Percentiles rank a stretch among this genome's conserved stretches.
These are phyloP conservation scores for Luffa aegyptiaca DNA, from an alignment of 306 rosid genomes.

Conservation along the genomic window DNA sequence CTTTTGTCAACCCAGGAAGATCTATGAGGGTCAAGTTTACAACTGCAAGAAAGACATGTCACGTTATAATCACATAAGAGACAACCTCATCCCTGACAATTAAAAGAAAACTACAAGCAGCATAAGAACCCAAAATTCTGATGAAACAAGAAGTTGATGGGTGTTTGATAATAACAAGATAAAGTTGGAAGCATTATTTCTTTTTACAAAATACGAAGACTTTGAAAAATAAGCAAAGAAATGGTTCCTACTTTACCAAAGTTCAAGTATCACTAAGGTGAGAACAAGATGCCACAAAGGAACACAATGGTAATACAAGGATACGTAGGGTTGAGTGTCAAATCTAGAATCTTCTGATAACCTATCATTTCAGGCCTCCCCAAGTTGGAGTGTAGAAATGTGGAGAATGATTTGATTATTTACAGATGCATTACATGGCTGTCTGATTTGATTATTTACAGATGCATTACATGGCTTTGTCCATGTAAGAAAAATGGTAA, in stretches of 20 bases:
- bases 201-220: neutral
- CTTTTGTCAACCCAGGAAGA: constrained; percentile 99
- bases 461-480: neutral
- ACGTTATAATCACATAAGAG: neutral
- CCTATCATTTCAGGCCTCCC: neutral
- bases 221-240: neutral
- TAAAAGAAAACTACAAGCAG: neutral
- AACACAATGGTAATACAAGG: neutral
- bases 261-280: neutral
- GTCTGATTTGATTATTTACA: neutral
- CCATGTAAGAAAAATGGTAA: neutral
- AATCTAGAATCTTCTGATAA: neutral
- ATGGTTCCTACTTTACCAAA: neutral
- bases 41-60: constrained; percentile 49
- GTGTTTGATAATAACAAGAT: neutral
- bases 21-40: constrained; percentile 93
- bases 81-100: neutral
- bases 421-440: neutral
- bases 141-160: neutral
- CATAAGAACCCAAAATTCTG: neutral
- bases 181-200: neutral
- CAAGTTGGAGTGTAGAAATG: neutral
- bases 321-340: neutral
- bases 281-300: neutral
- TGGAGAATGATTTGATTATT: neutral